Evolutionary conservation across 768 basidiomycete species (phyloP).

Genomic region (Gloeostereum incarnatum): DNA sequence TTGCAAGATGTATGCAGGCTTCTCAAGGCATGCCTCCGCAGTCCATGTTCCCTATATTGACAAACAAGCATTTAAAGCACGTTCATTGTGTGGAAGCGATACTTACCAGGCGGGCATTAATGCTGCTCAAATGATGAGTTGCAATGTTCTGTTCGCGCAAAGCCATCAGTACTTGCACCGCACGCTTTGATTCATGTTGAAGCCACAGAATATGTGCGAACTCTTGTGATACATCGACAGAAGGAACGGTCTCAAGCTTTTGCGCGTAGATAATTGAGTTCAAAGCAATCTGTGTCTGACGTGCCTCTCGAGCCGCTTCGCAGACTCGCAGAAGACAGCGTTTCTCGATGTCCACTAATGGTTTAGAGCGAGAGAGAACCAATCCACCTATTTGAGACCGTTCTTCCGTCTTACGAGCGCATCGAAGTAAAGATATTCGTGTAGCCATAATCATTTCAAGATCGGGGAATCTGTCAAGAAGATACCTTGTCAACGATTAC

Average conservation of each 20-base stretch:
- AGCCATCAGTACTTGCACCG: slow-evolving; percentile 61
- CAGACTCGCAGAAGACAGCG: slow-evolving; percentile 65
- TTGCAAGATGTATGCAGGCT: slow-evolving; percentile 58
- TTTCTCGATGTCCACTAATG: slow-evolving; percentile 54
- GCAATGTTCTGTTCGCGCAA: slow-evolving; percentile 15
- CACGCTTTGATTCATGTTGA: slow-evolving; percentile 76
- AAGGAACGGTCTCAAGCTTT: slow-evolving; percentile 34
- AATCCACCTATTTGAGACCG: slow-evolving; percentile 71
- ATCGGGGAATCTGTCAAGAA: slow-evolving; percentile 50
- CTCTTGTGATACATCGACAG: slow-evolving; percentile 59
- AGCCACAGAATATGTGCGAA: slow-evolving; percentile 88
- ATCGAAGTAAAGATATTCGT: slow-evolving; percentile 72
- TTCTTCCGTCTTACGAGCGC: slow-evolving; percentile 59
- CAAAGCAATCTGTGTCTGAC: slow-evolving; percentile 72
- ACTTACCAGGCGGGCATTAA: slow-evolving; percentile 57
- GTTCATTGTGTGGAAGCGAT: background rate
- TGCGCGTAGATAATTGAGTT: slow-evolving; percentile 80
- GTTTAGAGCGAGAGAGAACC: slow-evolving; percentile 38
- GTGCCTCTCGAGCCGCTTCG: slow-evolving; percentile 55
- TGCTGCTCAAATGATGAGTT: slow-evolving; percentile 4
- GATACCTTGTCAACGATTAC: background rate
- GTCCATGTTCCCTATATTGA: slow-evolving; percentile 77
- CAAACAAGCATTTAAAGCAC: slow-evolving; percentile 1
- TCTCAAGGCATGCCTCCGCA: slow-evolving; percentile 76
- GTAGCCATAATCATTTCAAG: slow-evolving; percentile 76